Evolutionary conservation across 495 filamentous ascomycete genomes (phyloP), one percentile per base, ranked within the genome.

Genomic region (Lepraria neglecta): DNA sequence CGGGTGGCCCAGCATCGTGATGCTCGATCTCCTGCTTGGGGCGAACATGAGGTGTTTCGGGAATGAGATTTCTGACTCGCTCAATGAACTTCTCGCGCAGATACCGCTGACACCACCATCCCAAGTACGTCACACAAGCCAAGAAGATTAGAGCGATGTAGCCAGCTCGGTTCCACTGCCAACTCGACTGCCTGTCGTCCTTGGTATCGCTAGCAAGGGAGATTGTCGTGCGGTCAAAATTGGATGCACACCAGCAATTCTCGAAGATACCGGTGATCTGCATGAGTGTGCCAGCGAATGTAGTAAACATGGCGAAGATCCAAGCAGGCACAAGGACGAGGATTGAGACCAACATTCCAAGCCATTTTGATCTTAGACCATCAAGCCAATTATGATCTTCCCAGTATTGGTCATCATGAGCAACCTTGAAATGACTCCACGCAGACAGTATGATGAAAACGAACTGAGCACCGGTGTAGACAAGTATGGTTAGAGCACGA

Each of bases 381-480:
- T 63, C 14, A 54, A 64, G 21, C 62, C 65, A 58, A 59, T 21
- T n/a, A 40, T 64, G 59, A 27, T 5, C 45, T 3, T 58, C 35
- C 58, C 58, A 62, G 24, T 48, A 62, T 7, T 56, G n/a, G n/a
- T 63, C 51, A 19, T 56, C 35, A 5, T 35, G 46, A 15, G 55
- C 46, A 3, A 44, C 56, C 42, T 64, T 61, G 35, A 65, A 50
- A 52, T 65, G 52, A 35, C 57, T 65, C 67, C 67, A 71, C 11
- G 67, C 48, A 66, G 69, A 77, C 4, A 77, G 58, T 3, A 63
- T 40, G 44, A 75, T 71, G 52, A 75, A 69, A 33, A 64, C 65
- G 7, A 73, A 54, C 55, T 80, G 78, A 35, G 67, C 67, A 6
- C 68, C 63, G 38, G 68, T 69, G 44, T 78, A 80, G 12, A 77